A percentile compares a stretch with the other conserved stretches of the same genome.
These are phyloP conservation scores for Lachancea lanzarotensis DNA, from an alignment of 805 yeast genomes.

Conservation along the genomic window DNA sequence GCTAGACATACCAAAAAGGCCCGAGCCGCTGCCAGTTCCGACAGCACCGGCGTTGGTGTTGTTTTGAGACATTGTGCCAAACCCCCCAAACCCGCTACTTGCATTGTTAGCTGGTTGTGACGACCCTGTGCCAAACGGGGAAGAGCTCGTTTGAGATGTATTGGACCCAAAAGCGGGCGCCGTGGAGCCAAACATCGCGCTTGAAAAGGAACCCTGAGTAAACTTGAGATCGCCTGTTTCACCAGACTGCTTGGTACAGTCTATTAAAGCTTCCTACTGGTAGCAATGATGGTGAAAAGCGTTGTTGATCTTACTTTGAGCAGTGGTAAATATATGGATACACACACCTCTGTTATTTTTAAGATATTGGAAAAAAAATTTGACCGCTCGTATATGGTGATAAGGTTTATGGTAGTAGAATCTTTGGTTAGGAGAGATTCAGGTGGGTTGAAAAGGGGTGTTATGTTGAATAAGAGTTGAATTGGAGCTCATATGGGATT, in stretches of 20 bases:
- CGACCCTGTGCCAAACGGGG: constrained; percentile 33
- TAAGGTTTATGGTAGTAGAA: no score
- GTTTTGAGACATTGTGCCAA: constrained; percentile 15
- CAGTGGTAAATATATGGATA: background rate
- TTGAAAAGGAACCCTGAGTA: background rate
- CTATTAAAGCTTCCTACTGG: background rate
- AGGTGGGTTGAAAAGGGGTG: no score
- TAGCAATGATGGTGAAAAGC: background rate
- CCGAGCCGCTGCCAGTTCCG: constrained; percentile 13
- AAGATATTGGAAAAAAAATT: no score
- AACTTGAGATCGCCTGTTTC: background rate
- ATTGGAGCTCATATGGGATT: no score
- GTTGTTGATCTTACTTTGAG: no score
- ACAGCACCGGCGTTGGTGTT: constrained; percentile 4
- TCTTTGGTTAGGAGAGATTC: no score
- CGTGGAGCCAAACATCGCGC: constrained; percentile 25
- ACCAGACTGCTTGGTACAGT: background rate
- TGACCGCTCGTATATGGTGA: no score
- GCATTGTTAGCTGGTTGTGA: constrained; percentile 24
- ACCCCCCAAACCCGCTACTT: constrained; percentile 32
- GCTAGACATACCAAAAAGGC: constrained; percentile 28
- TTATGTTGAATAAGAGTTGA: no score
- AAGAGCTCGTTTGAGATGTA: constrained; percentile 20
- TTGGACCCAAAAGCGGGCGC: constrained; percentile 22
- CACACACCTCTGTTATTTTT: no score